Evolutionary conservation across 2,329 filamentous ascomycete species (phyloP).

Genomic region (Ophiostoma sp.): DNA sequence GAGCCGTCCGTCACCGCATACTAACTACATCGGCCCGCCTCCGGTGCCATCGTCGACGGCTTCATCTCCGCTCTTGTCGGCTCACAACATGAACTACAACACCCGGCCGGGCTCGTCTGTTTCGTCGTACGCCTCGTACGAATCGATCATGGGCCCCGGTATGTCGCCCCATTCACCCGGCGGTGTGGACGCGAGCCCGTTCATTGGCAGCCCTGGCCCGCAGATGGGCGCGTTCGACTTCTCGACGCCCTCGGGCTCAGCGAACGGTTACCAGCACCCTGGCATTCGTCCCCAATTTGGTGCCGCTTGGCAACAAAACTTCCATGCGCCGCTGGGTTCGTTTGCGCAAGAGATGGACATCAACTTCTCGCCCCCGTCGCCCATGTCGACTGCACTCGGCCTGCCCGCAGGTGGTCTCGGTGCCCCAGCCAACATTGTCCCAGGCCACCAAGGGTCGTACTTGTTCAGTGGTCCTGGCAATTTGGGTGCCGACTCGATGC

Average conservation of each 20-base stretch:
- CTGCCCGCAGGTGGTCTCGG: conserved; percentile 24
- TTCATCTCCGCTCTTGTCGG: conserved; percentile 30
- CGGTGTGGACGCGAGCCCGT: conserved; percentile 29
- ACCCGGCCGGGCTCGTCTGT: conserved; percentile 30
- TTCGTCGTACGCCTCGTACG: conserved; percentile 32
- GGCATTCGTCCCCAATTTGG: conserved; percentile 32
- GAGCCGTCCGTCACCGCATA: conserved; percentile 32
- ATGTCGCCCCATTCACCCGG: conserved; percentile 32
- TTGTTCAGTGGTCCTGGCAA: conserved; percentile 22
- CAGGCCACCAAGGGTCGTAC: conserved; percentile 26
- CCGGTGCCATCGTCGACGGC: conserved; percentile 30
- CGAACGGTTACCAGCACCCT: conserved; percentile 27
- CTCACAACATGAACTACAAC: conserved; percentile 24
- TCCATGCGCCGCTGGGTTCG: conserved; percentile 28
- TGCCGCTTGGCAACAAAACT: conserved; percentile 31
- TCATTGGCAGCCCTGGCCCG: conserved; percentile 31
- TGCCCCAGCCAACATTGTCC: conserved; percentile 29
- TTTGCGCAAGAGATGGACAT: conserved; percentile 30
- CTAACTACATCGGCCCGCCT: conserved; percentile 32
- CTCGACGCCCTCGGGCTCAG: background rate
- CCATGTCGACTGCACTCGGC: conserved; percentile 26
- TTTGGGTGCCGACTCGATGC: conserved; percentile 20
- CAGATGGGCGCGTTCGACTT: conserved; percentile 30
- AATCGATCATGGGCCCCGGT: conserved; percentile 28
- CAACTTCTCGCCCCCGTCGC: conserved; percentile 32